Base-by-base conservation (phyloP, 2,329 filamentous ascomycete genomes). In the Stagonosporopsis vannaccii region DNA sequence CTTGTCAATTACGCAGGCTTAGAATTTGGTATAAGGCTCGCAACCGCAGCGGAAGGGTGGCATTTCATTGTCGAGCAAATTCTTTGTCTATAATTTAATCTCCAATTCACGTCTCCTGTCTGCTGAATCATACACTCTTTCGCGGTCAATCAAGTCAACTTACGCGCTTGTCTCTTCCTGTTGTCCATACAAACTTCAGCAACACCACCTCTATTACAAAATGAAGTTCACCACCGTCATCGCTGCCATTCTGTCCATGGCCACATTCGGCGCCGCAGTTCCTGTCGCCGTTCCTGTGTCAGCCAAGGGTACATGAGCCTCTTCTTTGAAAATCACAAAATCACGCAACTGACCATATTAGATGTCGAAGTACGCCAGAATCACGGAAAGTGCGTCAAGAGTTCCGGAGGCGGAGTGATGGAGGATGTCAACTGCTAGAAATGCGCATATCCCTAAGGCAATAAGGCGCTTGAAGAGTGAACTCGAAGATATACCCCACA, bases 361-460 rank as follows among this genome's bases (percentile, higher is more conserved):
- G 71, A 68, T 35, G 62, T 72, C 5, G 60, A 57, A 23, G 63
- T 58, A 7, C 71, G 70, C 43, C 68, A 71, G 55, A 74, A 75
- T 62, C 73, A 75, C 60, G 73, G 73, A 56, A 73, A 72, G 65
- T 75, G 73, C 51, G 72, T 75, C 59, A 62, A 60, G 41, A 56
- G 63, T 51, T 19, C 41, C 7, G 61, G 35, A n/a, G 65, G 62
- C 35, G 45, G 44, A 8, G 48, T 70, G 33, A 57, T 52, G 32
- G 61, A 72, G 60, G 68, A 71, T 33, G 36, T 50, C 45, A 53
- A 60, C 60, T 72, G 68, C 56, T 72, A 52, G 49, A 45, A 40
- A 43, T 6, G 17, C 3, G 4, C 4, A 19, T 12, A 13, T 3
- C 35, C 3, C 9, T 8, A 26, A 40, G 42, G 20, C 3, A 6